Base-by-base conservation (phyloP, 768 basidiomycete species). In the Xerocomellus amylosporus region DNA sequence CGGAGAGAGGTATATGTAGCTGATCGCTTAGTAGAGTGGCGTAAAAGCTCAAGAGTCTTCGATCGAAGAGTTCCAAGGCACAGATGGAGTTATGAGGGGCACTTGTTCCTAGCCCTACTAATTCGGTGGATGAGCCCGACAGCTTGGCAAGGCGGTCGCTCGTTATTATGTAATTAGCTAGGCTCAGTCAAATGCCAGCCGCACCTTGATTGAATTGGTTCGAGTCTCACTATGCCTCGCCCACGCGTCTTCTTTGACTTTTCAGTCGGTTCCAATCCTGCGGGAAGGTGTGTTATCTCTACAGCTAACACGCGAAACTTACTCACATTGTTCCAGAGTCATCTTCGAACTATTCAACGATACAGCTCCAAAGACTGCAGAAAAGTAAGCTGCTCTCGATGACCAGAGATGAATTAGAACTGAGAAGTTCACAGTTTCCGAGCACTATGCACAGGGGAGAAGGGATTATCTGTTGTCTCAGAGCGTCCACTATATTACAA, bases 401-500 rank as follows among this genome's bases (percentile, higher is more conserved):
- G 17, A 28, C 19, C 31, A 46, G 24, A 39, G 40, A 36, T 53
- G 22, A 5, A 46, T 10, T 2, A 40, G 20, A 58, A 39, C 56
- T 70, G 34, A 64, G 9, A 36, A 46, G 9, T 47, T 48, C 15
- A 12, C 43, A 95, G 92, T 72, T 95, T 95, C 69, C 83, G 93
- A 41, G 83, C 85, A 4, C 74, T 96, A 49, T 92, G 89, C 67
- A 95, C 92, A 1, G 93, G 93, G 9, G 89, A 93, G 69, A 85
- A 83, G 63, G 93, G 93, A 5, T 61, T 87, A 8, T 90, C 89
- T 0, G 68, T 77, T 1, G 66, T 76, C 20, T 78, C 82, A 2
- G 79, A 85, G n/a, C 70, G 83, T 10, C 86, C 90, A 7, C 76
- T 95, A 5, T 88, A 87, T 73, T 94, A 92, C 80, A 93, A 90